Base-by-base conservation (phyloP, 2,329 filamentous ascomycete species). In the Claviceps humidiphila region DNA sequence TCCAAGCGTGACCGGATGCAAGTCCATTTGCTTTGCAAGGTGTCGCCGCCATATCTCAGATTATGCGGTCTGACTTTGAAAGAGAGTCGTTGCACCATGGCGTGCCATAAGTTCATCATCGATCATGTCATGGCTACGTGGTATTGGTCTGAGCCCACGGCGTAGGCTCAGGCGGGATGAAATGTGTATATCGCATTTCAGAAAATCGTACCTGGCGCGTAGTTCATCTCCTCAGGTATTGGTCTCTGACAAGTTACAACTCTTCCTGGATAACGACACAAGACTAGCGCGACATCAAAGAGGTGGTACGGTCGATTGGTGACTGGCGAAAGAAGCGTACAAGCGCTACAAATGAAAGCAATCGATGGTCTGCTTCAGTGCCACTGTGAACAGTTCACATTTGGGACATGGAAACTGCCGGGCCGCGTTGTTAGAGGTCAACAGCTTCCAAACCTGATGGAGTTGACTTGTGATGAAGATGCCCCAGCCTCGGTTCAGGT, bases 291-390 rank as follows among this genome's bases (percentile, higher is more conserved):
- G 57, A 55, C 60, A 59, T 49, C 40, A 41, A 42, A 54, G 53
- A 65, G 62, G 63, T 65, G 61, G 56, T 58, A 54, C 54, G 45
- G 52, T 53, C 57, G 54, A 63, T 63, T 65, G 63, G 63, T 55
- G 22, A 53, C 42, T 13, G 24, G 8, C 4, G 42, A 5, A 8
- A 9, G 14, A 37, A 14, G 2, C 8, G 16, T 37, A 46, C 40
- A 22, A 22, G 45, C 34, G 51, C n/a, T 13, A 39, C 24, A 22
- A 34, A 13, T 7, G 26, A 17, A 26, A 37, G 34, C 38, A 20
- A 6, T 39, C 26, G 26, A 17, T 41, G 37, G 40, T n/a, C 5
- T 24, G n/a, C 5, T 34, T 8, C 7, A 9, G 26, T 40, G n/a
- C 34, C 20, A 34, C n/a, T 14, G 26, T 14, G 6, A 14, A 24